phyloP scores from a whole-genome alignment of 352 stramenopile species.

The Pythium insidiosum region DNA sequence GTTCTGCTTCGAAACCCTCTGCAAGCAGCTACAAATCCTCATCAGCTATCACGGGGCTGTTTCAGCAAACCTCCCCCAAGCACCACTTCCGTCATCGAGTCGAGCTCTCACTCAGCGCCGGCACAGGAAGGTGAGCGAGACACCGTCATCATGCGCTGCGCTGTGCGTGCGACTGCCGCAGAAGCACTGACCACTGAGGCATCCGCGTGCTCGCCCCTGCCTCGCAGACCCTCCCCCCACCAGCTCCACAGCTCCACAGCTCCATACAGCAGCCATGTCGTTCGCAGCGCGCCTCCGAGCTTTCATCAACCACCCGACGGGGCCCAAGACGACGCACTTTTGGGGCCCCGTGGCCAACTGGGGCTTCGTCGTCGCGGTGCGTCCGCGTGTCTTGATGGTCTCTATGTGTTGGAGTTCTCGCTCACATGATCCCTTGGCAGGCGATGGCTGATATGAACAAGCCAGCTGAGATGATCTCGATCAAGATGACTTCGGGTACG shows the following conservation, averaged over 20 bases:
- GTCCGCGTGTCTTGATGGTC: constrained; percentile 6
- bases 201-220: background rate
- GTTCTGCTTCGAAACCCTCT: no score
- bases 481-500: constrained; percentile 82
- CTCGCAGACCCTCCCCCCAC: background rate
- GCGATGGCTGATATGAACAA: constrained; percentile 80
- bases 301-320: constrained; percentile 77
- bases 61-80: no score
- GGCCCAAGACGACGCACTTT: constrained; percentile 85
- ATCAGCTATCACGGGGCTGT: no score
- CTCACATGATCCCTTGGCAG: no score
- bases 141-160: no score
- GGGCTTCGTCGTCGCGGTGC: constrained; percentile 79
- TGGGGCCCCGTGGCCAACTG: constrained; percentile 86
- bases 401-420: constrained; percentile 1
- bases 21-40: no score
- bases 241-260: no score
- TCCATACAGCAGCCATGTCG: no score
- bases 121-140: no score
- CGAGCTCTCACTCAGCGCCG: no score
- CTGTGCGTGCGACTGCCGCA: no score
- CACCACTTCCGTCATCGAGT: no score
- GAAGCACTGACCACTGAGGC: background rate
- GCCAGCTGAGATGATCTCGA: constrained; percentile 73
- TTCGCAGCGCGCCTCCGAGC: constrained; percentile 40